Base-by-base conservation (phyloP, 306 rosid species). In the Acmispon strigosus region DNA sequence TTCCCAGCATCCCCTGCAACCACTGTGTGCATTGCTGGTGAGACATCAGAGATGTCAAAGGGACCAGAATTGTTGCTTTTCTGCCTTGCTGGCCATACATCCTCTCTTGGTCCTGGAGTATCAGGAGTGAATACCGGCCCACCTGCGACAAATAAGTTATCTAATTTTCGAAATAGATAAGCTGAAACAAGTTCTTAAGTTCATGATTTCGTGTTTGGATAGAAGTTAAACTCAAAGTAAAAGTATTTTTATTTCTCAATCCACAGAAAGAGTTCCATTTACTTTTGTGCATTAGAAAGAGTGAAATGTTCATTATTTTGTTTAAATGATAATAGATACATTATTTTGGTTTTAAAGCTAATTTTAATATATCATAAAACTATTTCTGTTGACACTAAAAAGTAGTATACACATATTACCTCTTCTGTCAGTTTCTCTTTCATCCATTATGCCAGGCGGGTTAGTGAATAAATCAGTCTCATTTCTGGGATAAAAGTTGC, bases 31-130 rank as follows among this genome's bases (percentile, higher is more conserved):
- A 89, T 90, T 22, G 85, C 87, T 4, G 91, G 98, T 72, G 97
- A 90, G 67, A 90, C 92, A 58, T 85, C 85, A 3, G 97, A 87
- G 60, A 94, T 72, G 78, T 90, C 96, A 32, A 90, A 93, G 58
- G 79, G 89, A 15, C 90, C 92, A 0, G 96, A 90, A 83, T 89
- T 90, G 39, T 91, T 85, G 81, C 99, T 89, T 59, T 74, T 91
- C 87, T 95, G 99, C 75, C 91, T 83, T 53, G 91, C 85, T 34
- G 97, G 88, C 99, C 99, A 95, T 66, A 91, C 72, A 60, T 95
- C 91, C 75, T 95, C 99, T 84, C 94, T 89, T 24, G 99, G 96
- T 62, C 99, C 99, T 95, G 97, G 97, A 79, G 99, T 95, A 59
- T 82, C 86, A 72, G 99, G 99, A 86, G 90, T 83, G 82, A 76